These are phyloP conservation scores for Chaetomiaceae sp. DNA, from an alignment of 2,329 filamentous ascomycete genomes.

Conservation along the genomic window DNA sequence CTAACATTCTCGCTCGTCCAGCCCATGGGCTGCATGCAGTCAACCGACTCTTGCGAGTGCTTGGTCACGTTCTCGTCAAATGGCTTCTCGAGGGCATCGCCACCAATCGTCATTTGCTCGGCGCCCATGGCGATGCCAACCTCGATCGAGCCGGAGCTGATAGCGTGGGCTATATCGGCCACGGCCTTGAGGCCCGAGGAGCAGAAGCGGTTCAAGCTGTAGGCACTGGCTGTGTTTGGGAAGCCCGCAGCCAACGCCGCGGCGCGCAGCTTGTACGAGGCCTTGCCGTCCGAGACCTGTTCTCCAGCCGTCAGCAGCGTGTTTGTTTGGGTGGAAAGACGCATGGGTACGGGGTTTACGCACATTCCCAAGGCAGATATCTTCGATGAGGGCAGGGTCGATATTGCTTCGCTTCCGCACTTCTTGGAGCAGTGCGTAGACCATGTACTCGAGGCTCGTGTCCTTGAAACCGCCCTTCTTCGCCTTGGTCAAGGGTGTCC, in stretches of 20 bases:
- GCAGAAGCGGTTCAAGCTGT: constrained; percentile 91
- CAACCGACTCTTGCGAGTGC: constrained; percentile 68
- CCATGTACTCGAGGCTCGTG: constrained; percentile 78
- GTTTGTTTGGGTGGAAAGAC: background rate
- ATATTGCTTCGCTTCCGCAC: constrained; percentile 67
- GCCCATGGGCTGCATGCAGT: constrained; percentile 95
- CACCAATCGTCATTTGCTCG: constrained; percentile 77
- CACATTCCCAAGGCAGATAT: constrained; percentile 91
- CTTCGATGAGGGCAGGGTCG: constrained; percentile 77
- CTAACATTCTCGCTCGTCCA: constrained; percentile 97
- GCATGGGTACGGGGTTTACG: constrained; percentile 30
- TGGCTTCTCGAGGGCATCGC: constrained; percentile 64
- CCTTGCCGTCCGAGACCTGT: constrained; percentile 77
- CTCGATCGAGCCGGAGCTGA: constrained; percentile 74
- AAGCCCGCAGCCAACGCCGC: constrained; percentile 87
- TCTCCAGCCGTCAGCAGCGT: background rate
- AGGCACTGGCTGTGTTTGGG: constrained; percentile 81
- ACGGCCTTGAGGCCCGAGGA: constrained; percentile 93
- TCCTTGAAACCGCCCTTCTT: constrained; percentile 95
- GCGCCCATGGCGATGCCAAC: constrained; percentile 83
- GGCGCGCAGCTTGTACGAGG: constrained; percentile 86
- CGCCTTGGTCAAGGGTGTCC: constrained; percentile 84
- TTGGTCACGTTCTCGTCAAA: constrained; percentile 73
- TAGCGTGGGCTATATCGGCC: constrained; percentile 89
- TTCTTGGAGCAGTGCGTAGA: constrained; percentile 78